Evolutionary conservation across 129 eudicot genomes (phyloP), one percentile per base, ranked within the genome.

Genomic region (Centrapalus pauciflorus): DNA sequence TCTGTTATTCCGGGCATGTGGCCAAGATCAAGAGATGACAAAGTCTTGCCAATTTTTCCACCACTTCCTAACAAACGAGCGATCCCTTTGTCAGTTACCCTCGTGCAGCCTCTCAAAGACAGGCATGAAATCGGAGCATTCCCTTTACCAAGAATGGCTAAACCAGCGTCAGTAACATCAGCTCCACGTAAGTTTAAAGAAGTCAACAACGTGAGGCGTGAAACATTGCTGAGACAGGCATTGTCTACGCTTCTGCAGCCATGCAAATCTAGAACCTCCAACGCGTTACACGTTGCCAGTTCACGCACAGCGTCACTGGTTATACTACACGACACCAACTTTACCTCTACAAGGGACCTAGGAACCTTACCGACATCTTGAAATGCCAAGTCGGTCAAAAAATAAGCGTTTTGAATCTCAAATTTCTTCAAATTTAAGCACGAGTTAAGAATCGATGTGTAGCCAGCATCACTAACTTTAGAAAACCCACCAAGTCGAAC

Each of bases 381-480:
- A 57, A 89, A 85, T 0, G 93, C 49, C 81, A 85, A 61, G 68
- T 89, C 89, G 0, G 94, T 76, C 24, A 89, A 43, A 48, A 70
- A 77, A 8, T 35, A 26, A 37, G 87, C 80, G 48, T 70, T 60
- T n/a, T 79, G 79, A 48, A 83, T 58, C 77, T 89, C 94, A 16
- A 85, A 77, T 14, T 81, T 89, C 72, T 81, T 83, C 51, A 89
- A 55, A 16, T 60, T 79, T 13, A 7, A 32, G 52, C 87, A 83
- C 0, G 85, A 66, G 21, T 65, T 71, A 4, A 85, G 60, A 55
- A 89, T 17, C n/a, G 90, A 69, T 20, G 84, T 56, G 68, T 80
- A 89, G 3, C 94, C 96, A 35, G 82, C 96, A 71, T 89, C 93
- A 29, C 77, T 85, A 25, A 89, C 87, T 73, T 33, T 77, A 49